Base-by-base conservation (phyloP, 352 stramenopile species). In the Pythium sp. region DNA sequence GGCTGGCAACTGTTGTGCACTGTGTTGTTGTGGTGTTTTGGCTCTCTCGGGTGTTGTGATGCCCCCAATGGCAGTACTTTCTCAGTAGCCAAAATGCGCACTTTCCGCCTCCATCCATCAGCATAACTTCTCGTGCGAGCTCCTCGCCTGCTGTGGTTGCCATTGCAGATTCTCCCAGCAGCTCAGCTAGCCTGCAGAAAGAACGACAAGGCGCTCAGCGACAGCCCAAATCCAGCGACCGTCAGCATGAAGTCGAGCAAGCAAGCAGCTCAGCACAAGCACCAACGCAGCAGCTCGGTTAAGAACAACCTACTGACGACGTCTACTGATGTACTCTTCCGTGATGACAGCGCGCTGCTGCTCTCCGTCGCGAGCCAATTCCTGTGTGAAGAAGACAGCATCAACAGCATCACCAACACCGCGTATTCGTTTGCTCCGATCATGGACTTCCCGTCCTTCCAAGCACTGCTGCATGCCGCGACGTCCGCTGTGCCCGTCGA, bases 271-370 rank as follows among this genome's bases (percentile, higher is more conserved):
- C 9, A 38, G 5, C 34, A 2, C 22, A 28, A 36, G n/a, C 4
- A 36, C 22, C 12, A 54, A 8, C 4, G 51, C 38, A 28, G 5
- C 5, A 2, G 14, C 36, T 20, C 36, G 36, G 34, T 9, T 1
- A 34, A 32, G 28, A 28, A 12, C 2, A 30, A 28, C 28, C 55
- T 60, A 7, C 8, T 46, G 28, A 9, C 3, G 28, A 15, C 14
- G 18, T 43, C 55, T 7, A 18, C 18, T 18, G 26, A 46, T 3
- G 28, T 20, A 30, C 18, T n/a, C 18, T 43, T 51, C 41, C 15
- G 18, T 24, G 41, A 57, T 20, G 59, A 63, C 60, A 67, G 49
- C 49, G 22, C n/a, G 22, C 53, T 67, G 9, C 32, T 67, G 62
- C 62, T 67, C n/a, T 67, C 30, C 11, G 62, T 41, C 9, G 49